Evolutionary conservation across 345 rosid genomes (phyloP).

Genomic region (Camelina sativa): DNA sequence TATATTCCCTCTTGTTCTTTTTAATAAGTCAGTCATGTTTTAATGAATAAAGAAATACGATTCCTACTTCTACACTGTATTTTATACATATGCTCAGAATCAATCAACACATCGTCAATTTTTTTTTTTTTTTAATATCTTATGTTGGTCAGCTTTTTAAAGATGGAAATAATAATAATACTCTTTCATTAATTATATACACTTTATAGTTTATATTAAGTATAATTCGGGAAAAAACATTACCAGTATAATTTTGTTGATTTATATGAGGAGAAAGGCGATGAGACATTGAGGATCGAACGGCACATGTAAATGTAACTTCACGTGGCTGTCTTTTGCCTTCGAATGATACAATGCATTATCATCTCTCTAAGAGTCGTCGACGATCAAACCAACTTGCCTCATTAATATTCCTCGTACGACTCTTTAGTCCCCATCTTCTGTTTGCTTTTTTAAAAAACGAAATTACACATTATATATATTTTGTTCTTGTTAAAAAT

Average conservation of each 20-base stretch:
- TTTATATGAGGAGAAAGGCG: constrained; percentile 10
- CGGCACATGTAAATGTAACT: constrained; percentile 31
- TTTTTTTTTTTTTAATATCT: background rate
- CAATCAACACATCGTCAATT: constrained; percentile 5
- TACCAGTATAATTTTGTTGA: constrained; percentile 6
- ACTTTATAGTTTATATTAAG: background rate
- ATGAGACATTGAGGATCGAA: constrained; percentile 22
- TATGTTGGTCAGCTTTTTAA: background rate
- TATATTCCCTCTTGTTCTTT: constrained; percentile 23
- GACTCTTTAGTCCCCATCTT: constrained; percentile 7
- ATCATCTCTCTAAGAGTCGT: constrained; percentile 4
- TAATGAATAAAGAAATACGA: too few relatives aligned
- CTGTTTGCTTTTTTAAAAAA: background rate
- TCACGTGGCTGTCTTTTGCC: constrained; percentile 36
- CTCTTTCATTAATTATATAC: background rate
- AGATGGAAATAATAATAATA: background rate
- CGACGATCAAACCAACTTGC: constrained; percentile 36
- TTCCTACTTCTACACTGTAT: background rate
- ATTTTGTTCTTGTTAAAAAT: background rate
- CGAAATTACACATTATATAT: background rate
- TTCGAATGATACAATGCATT: constrained; percentile 37
- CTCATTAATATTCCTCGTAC: constrained; percentile 36
- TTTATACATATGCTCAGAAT: constrained; percentile 25
- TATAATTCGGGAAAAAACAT: too few relatives aligned
- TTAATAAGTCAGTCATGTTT: background rate